Conservation (phyloP, 1,284 basidiomycete genomes). For the Afroboletus lepidellus region DNA sequence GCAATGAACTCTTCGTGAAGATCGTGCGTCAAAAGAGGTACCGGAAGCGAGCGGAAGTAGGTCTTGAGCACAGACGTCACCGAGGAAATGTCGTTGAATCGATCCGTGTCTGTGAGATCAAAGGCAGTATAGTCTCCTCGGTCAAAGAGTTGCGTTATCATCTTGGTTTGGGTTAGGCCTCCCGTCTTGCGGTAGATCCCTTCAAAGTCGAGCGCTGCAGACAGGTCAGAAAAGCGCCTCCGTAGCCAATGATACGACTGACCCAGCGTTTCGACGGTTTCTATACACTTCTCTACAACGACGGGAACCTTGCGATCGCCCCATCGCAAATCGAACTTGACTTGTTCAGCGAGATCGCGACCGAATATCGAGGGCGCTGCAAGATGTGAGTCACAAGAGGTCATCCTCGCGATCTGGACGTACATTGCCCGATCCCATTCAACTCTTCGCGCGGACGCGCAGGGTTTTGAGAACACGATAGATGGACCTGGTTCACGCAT, state of each 20-base stretch:
- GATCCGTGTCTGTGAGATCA: slow-evolving; percentile 83
- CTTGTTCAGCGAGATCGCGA: slow-evolving; percentile 82
- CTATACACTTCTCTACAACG: slow-evolving; percentile 94
- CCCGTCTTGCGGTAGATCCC: slow-evolving; percentile 98
- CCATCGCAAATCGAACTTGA: slow-evolving; percentile 66
- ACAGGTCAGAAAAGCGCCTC: neutral
- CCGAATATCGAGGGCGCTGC: slow-evolving; percentile 89
- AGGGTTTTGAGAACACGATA: slow-evolving; percentile 54
- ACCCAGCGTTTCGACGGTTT: slow-evolving; percentile 87
- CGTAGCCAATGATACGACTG: slow-evolving; percentile 28
- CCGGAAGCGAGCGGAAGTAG: slow-evolving; percentile 90
- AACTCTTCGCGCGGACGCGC: slow-evolving; percentile 36
- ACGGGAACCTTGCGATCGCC: slow-evolving; percentile 72
- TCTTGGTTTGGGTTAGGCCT: slow-evolving; percentile 88
- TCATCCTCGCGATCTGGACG: slow-evolving; percentile 12
- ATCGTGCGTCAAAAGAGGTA: slow-evolving; percentile 88
- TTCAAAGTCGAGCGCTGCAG: slow-evolving; percentile 82
- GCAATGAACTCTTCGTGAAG: slow-evolving; percentile 89
- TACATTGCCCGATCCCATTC: slow-evolving; percentile 25
- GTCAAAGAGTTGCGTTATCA: slow-evolving; percentile 94
- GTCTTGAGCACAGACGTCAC: slow-evolving; percentile 97
- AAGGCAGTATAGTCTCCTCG: slow-evolving; percentile 86
- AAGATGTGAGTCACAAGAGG: slow-evolving; percentile 4
- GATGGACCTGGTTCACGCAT: slow-evolving; percentile 61
- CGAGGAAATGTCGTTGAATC: slow-evolving; percentile 96